phyloP scores from a whole-genome alignment of 2,329 filamentous ascomycete genomes.

The Huntiella bhutanensis region DNA sequence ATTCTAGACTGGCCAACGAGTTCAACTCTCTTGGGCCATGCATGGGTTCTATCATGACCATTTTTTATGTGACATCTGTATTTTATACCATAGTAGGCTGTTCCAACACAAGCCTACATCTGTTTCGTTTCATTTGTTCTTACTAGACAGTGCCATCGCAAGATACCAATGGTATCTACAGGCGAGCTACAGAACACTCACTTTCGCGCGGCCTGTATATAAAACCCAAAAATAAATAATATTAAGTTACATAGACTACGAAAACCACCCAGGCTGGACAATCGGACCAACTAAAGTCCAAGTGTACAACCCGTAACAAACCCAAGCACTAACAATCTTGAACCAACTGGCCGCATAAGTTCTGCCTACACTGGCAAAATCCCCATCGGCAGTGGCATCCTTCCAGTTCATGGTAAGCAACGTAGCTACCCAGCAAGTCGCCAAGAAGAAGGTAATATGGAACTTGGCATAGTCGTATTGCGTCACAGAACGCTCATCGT shows the following conservation, averaged over 20 bases:
- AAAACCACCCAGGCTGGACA: conserved; percentile 65
- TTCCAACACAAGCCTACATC: conserved; percentile 11
- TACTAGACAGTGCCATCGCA: neutral
- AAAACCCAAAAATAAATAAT: neutral
- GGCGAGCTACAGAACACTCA: conserved; percentile 13
- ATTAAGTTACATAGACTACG: neutral
- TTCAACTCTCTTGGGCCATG: conserved; percentile 6
- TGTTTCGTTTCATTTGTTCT: conserved; percentile 2
- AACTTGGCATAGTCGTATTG: conserved; percentile 96
- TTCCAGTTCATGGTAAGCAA: conserved; percentile 61
- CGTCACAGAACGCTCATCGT: conserved; percentile 75
- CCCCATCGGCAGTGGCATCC: conserved; percentile 40
- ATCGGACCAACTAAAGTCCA: conserved; percentile 87
- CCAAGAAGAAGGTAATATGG: conserved; percentile 93
- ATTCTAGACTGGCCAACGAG: neutral
- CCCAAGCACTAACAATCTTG: conserved; percentile 95
- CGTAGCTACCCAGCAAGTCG: conserved; percentile 89
- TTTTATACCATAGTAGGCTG: conserved; percentile 7
- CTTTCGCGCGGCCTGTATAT: neutral
- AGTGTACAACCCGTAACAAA: conserved; percentile 82
- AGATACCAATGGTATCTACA: neutral
- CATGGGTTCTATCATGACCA: neutral
- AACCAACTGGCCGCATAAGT: conserved; percentile 98
- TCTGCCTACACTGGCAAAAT: conserved; percentile 81
- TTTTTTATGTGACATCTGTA: conserved; percentile 2